Evolutionary conservation across 2,329 filamentous ascomycete genomes (phyloP).

Genomic region (Pseudohalonectria lignicola): DNA sequence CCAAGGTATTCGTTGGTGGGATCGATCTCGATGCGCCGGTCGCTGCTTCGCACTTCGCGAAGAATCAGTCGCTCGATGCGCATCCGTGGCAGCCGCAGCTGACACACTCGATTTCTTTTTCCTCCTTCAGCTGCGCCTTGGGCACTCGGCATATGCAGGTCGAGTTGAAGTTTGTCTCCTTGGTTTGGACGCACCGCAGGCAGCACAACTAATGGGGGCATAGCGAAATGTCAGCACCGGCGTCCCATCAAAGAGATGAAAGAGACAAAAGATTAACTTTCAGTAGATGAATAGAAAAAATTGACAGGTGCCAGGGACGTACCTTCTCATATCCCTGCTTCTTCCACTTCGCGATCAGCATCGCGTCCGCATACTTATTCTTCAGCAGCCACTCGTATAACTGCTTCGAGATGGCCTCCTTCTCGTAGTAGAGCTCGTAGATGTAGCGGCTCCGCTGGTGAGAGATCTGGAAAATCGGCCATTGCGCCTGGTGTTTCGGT

Average conservation of each 20-base stretch:
- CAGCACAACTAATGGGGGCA: slow-evolving; percentile 62
- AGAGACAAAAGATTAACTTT: too few relatives aligned
- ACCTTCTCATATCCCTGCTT: slow-evolving; percentile 98
- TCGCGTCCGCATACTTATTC: slow-evolving; percentile 90
- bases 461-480: slow-evolving; percentile 96
- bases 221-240: background rate
- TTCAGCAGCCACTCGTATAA: slow-evolving; percentile 96
- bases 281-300: background rate
- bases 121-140: slow-evolving; percentile 77
- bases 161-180: slow-evolving; percentile 97
- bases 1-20: background rate
- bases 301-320: slow-evolving; percentile 13
- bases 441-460: slow-evolving; percentile 90
- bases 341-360: slow-evolving; percentile 99
- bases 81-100: slow-evolving; percentile 92
- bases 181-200: slow-evolving; percentile 94
- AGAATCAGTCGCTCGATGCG: slow-evolving; percentile 72
- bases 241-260: background rate
- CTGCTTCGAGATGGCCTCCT: slow-evolving; percentile 85
- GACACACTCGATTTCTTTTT: slow-evolving; percentile 84
- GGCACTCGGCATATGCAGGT: slow-evolving; percentile 97
- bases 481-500: slow-evolving; percentile 78
- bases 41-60: too few relatives aligned
- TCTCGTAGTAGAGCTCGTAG: slow-evolving; percentile 96
- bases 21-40: too few relatives aligned